A percentile compares a stretch with the other conserved stretches of the same genome.
phyloP scores from a whole-genome alignment of 768 basidiomycete species.

The Pleurotus citrinopileatus region DNA sequence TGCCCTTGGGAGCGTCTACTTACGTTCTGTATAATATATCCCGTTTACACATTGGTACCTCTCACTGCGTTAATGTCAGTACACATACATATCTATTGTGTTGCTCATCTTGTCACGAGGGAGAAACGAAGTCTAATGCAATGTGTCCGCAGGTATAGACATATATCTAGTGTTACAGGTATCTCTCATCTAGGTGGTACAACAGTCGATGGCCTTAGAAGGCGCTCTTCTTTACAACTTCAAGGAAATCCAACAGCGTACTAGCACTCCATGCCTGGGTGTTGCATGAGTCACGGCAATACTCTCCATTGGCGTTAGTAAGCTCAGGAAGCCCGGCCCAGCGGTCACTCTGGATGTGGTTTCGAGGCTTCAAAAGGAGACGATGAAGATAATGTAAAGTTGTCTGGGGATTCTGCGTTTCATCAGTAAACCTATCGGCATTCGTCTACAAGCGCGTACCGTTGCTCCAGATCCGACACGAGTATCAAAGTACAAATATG shows the following conservation, averaged over 20 bases:
- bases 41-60: no score
- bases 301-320: conserved; percentile 80
- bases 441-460: conserved; percentile 37
- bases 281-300: conserved; percentile 84
- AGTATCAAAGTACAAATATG: conserved; percentile 87
- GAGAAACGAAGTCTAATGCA: no score
- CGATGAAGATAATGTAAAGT: conserved; percentile 82
- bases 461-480: conserved; percentile 62
- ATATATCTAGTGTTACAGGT: no score
- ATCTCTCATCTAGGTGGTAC: no score
- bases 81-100: no score
- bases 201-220: no score
- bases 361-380: conserved; percentile 65
- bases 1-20: no score
- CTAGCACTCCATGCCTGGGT: conserved; percentile 98
- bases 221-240: conserved; percentile 54
- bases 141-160: no score
- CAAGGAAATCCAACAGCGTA: conserved; percentile 86
- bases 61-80: no score
- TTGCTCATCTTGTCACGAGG: no score
- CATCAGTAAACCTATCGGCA: conserved; percentile 8
- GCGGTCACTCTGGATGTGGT: conserved; percentile 72
- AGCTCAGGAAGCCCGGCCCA: conserved; percentile 96
- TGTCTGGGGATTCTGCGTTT: conserved; percentile 54
- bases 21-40: no score